phyloP scores from a whole-genome alignment of 306 rosid species.

The Carpinus viminea region DNA sequence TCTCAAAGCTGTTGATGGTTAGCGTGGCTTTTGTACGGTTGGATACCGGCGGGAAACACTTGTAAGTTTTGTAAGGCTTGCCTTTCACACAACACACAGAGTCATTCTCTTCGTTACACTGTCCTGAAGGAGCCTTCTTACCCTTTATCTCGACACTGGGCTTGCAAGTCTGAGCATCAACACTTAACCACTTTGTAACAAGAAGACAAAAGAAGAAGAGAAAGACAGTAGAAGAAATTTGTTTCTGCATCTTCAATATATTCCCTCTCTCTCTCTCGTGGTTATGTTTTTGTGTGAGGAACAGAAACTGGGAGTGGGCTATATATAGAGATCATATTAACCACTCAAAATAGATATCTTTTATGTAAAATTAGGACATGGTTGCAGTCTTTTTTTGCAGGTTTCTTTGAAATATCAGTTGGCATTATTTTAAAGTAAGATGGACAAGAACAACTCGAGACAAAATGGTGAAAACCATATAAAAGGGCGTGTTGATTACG shows the following conservation, averaged over 20 bases:
- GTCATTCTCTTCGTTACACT: slow-evolving; percentile 29
- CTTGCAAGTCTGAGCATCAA: slow-evolving; percentile 10
- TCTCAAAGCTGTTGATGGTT: slow-evolving; percentile 48
- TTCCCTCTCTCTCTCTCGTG: background rate
- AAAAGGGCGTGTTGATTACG: too few species aligned
- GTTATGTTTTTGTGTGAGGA: background rate
- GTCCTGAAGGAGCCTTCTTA: slow-evolving; percentile 13
- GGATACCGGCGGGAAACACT: slow-evolving; percentile 34
- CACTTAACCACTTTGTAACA: background rate
- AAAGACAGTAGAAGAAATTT: background rate
- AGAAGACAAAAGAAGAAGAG: slow-evolving; percentile 15
- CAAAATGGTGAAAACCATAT: too few species aligned
- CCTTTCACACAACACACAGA: slow-evolving; percentile 22
- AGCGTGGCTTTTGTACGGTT: slow-evolving; percentile 36
- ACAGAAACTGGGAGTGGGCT: background rate
- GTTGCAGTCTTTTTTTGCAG: background rate
- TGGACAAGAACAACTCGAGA: too few species aligned
- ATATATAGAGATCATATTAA: background rate
- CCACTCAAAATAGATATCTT: background rate
- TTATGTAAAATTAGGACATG: background rate
- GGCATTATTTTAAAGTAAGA: too few species aligned
- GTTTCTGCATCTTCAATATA: slow-evolving; percentile 9
- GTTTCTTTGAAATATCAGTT: background rate
- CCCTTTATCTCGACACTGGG: slow-evolving; percentile 30
- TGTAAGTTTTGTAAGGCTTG: slow-evolving; percentile 14